phyloP scores from a whole-genome alignment of 345 rosid genomes.

The Schrenkiella parvula region DNA sequence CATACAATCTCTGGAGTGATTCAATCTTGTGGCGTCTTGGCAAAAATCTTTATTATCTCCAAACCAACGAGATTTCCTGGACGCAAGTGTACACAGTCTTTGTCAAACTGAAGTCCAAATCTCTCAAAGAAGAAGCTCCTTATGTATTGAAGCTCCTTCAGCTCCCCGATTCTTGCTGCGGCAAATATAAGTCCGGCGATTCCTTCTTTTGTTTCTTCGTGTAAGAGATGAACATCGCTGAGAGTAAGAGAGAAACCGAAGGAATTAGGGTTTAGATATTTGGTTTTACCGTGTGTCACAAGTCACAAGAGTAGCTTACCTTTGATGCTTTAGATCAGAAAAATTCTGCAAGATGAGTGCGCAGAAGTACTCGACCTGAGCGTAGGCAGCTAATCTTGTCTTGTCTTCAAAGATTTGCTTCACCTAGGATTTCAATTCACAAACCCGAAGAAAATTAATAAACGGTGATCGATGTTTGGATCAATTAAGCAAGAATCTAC shows the following conservation, averaged over 20 bases:
- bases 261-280: not conserved
- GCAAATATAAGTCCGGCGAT: conserved; percentile 36
- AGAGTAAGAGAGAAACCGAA: not conserved
- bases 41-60: conserved; percentile 5
- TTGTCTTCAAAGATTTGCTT: not conserved
- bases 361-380: conserved; percentile 27
- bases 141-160: conserved; percentile 10
- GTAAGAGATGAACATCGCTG: conserved; percentile 16
- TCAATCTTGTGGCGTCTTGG: not conserved
- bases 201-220: conserved; percentile 29
- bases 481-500: no score
- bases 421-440: not conserved
- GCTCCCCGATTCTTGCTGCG: conserved; percentile 39
- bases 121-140: conserved; percentile 24
- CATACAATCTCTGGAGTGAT: not conserved
- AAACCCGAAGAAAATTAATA: no score
- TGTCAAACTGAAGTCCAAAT: conserved; percentile 31
- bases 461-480: no score
- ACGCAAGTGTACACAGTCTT: conserved; percentile 22
- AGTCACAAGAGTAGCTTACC: conserved; percentile 1
- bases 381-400: not conserved
- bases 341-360: conserved; percentile 1
- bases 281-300: not conserved
- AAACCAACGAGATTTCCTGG: conserved; percentile 11
- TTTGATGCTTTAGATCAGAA: not conserved